Conservation (phyloP, 352 stramenopile species). For the Phytophthora palmivora region DNA sequence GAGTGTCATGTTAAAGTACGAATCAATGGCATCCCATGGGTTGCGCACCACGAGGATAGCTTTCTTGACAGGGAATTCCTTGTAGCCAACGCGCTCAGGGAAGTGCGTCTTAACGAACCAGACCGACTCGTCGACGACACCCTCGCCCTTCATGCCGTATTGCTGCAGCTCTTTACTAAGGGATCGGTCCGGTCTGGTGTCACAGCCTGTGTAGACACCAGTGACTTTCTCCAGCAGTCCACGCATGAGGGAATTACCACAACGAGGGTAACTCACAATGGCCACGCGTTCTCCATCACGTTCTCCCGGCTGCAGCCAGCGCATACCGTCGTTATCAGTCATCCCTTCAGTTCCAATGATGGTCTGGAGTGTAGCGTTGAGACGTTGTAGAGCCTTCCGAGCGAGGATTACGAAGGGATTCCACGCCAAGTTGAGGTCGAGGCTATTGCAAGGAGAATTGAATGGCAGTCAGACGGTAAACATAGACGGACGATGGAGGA, state of each 20-base stretch:
- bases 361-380: slow-evolving; percentile 34
- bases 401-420: slow-evolving; percentile 73
- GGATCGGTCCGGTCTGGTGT: slow-evolving; percentile 95
- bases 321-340: slow-evolving; percentile 37
- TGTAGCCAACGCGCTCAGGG: slow-evolving; percentile 95
- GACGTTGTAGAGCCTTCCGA: slow-evolving; percentile 40
- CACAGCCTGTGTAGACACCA: slow-evolving; percentile 96
- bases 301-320: slow-evolving; percentile 77
- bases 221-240: slow-evolving; percentile 95
- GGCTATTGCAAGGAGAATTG: slow-evolving; percentile 23
- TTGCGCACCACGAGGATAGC: slow-evolving; percentile 94
- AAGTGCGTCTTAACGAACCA: slow-evolving; percentile 99
- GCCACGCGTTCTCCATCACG: slow-evolving; percentile 75
- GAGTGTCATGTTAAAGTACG: slow-evolving; percentile 98
- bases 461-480: slow-evolving; percentile 27
- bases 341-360: slow-evolving; percentile 17
- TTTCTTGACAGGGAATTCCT: slow-evolving; percentile 76
- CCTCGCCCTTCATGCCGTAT: slow-evolving; percentile 92
- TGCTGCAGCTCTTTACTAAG: slow-evolving; percentile 90
- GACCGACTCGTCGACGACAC: slow-evolving; percentile 95
- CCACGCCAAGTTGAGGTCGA: slow-evolving; percentile 70
- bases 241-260: slow-evolving; percentile 97
- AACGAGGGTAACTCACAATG: slow-evolving; percentile 97
- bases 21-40: slow-evolving; percentile 98
- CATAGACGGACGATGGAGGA: slow-evolving; percentile 34